Evolutionary conservation across 2,329 filamentous ascomycete species (phyloP).

Genomic region (Hymenoscyphus fructigenus): DNA sequence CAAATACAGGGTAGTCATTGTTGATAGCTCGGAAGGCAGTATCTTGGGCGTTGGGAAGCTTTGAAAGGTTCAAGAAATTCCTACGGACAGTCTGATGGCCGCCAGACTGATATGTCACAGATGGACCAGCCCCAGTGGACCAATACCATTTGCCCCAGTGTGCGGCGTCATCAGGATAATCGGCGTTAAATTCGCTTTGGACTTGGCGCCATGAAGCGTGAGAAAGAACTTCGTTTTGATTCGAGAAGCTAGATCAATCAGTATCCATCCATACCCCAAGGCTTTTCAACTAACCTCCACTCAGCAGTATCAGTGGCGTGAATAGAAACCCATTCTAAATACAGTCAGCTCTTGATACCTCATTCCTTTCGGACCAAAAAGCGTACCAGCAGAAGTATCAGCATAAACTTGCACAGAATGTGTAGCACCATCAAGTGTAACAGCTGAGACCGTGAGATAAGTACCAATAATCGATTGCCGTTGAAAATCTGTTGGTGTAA

Average conservation of each 20-base stretch:
- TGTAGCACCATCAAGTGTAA: constrained; percentile 57
- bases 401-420: constrained; percentile 71
- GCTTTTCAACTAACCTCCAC: constrained; percentile 54
- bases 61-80: constrained; percentile 63
- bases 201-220: constrained; percentile 28
- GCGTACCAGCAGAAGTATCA: constrained; percentile 66
- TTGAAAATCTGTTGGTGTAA: constrained; percentile 65
- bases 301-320: constrained; percentile 54
- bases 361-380: not conserved
- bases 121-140: constrained; percentile 58
- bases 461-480: constrained; percentile 70
- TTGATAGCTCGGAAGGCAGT: constrained; percentile 63
- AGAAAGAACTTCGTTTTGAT: constrained; percentile 26
- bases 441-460: constrained; percentile 64
- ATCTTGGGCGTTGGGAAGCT: constrained; percentile 65
- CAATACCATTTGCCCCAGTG: constrained; percentile 83
- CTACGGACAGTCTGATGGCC: constrained; percentile 62
- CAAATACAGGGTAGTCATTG: constrained; percentile 77
- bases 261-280: not conserved
- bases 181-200: constrained; percentile 34
- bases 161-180: constrained; percentile 47
- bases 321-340: constrained; percentile 69
- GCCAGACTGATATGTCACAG: constrained; percentile 67
- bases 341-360: constrained; percentile 5
- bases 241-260: constrained; percentile 22